Evolutionary conservation across 148 eudicot species (phyloP).

Genomic region (Rhododendron molle): DNA sequence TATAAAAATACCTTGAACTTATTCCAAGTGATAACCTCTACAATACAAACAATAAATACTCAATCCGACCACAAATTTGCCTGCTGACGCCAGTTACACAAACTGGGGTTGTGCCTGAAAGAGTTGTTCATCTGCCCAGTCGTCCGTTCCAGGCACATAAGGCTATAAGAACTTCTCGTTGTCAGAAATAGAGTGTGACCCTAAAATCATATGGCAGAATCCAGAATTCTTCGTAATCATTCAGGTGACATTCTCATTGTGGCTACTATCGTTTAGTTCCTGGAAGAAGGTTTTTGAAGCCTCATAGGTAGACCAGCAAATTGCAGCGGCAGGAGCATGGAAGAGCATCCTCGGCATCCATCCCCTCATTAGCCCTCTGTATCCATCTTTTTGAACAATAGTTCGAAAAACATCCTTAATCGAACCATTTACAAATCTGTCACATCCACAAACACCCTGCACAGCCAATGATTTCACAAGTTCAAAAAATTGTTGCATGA

Average conservation of each 20-base stretch:
- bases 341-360: slow-evolving; percentile 86
- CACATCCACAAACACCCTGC: slow-evolving; percentile 90
- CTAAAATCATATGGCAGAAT: background rate
- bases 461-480: background rate
- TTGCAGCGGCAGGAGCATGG: slow-evolving; percentile 88
- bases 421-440: slow-evolving; percentile 66
- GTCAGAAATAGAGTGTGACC: background rate
- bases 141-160: background rate
- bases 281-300: slow-evolving; percentile 67
- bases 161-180: background rate
- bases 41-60: slow-evolving; percentile 1
- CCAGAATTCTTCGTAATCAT: background rate
- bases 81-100: background rate
- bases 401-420: slow-evolving; percentile 55
- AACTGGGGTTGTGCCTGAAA: background rate
- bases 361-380: slow-evolving; percentile 71
- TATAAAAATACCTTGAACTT: background rate
- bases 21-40: background rate
- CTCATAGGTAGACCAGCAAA: slow-evolving; percentile 92
- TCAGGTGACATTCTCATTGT: slow-evolving; percentile 29
- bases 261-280: slow-evolving; percentile 26
- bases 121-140: background rate
- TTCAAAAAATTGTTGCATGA: background rate
- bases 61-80: background rate
- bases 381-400: slow-evolving; percentile 67